These are phyloP conservation scores for Yamadazyma sp. DNA, from an alignment of 805 yeast species.

Conservation along the genomic window DNA sequence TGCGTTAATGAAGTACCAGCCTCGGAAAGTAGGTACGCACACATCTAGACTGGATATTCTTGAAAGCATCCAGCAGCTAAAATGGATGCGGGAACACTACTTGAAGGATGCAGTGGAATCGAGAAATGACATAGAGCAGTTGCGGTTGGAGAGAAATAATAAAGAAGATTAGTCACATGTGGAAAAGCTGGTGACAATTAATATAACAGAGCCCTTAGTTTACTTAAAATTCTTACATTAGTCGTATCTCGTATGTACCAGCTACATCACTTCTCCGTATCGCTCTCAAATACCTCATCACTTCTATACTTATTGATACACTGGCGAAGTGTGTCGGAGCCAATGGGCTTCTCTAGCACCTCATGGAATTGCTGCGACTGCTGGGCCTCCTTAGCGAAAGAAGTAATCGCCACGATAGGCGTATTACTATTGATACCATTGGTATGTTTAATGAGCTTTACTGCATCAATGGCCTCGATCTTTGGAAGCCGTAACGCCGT, in stretches of 20 bases:
- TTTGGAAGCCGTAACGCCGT: slow-evolving; percentile 70
- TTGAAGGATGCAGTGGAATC: slow-evolving; percentile 33
- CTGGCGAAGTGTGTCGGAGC: slow-evolving; percentile 20
- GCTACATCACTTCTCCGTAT: slow-evolving; percentile 20
- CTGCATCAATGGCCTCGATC: slow-evolving; percentile 72
- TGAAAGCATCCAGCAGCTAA: slow-evolving; percentile 83
- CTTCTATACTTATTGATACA: slow-evolving; percentile 21
- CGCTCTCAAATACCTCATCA: slow-evolving; percentile 32
- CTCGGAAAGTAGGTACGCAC: slow-evolving; percentile 67
- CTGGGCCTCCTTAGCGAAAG: slow-evolving; percentile 65
- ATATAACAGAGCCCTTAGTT: too few relatives aligned
- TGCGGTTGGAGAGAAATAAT: too few relatives aligned
- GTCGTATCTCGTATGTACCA: slow-evolving; percentile 5
- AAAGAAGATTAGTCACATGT: too few relatives aligned
- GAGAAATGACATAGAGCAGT: not conserved
- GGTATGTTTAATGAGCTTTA: slow-evolving; percentile 72
- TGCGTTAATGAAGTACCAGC: slow-evolving; percentile 52
- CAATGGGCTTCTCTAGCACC: slow-evolving; percentile 71
- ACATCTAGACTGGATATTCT: slow-evolving; percentile 87
- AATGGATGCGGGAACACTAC: slow-evolving; percentile 72
- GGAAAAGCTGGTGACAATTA: too few relatives aligned
- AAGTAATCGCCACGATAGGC: slow-evolving; percentile 74
- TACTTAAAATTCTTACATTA: not conserved
- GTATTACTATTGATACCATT: slow-evolving; percentile 75
- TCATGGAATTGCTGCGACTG: slow-evolving; percentile 58